Evolutionary conservation across 108 stramenopile species (phyloP).

Genomic region (Ochromonas danica): DNA sequence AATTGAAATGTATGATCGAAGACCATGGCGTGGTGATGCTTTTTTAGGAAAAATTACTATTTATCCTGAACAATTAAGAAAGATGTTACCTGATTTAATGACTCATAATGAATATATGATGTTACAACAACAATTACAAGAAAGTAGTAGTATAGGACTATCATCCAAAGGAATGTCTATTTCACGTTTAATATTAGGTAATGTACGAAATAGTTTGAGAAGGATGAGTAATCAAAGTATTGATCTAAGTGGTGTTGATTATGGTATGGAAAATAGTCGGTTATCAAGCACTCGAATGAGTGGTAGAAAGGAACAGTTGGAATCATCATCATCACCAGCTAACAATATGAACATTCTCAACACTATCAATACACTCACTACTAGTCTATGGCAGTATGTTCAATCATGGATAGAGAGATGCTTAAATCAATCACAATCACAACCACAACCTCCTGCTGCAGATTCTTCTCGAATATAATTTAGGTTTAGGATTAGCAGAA

Average conservation of each 20-base stretch:
- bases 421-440: no score
- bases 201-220: conserved; percentile 17
- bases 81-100: conserved; percentile 22
- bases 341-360: conserved; percentile 17
- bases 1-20: conserved; percentile 4
- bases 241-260: conserved; percentile 16
- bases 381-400: conserved; percentile 15
- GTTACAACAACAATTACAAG: conserved; percentile 17
- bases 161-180: conserved; percentile 16
- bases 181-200: conserved; percentile 17
- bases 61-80: not conserved
- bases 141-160: conserved; percentile 17
- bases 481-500: no score
- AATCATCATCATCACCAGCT: conserved; percentile 15
- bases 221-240: conserved; percentile 17
- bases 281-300: conserved; percentile 15
- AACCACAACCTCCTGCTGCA: no score
- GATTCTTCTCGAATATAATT: no score
- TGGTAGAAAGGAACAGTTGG: conserved; percentile 15
- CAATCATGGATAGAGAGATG: conserved; percentile 7
- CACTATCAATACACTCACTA: conserved; percentile 16
- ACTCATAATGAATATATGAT: conserved; percentile 19
- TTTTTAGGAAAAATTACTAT: not conserved
- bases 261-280: conserved; percentile 15
- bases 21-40: conserved; percentile 7